phyloP scores from a whole-genome alignment of 805 yeast species.

The Yarrowia sp. region DNA sequence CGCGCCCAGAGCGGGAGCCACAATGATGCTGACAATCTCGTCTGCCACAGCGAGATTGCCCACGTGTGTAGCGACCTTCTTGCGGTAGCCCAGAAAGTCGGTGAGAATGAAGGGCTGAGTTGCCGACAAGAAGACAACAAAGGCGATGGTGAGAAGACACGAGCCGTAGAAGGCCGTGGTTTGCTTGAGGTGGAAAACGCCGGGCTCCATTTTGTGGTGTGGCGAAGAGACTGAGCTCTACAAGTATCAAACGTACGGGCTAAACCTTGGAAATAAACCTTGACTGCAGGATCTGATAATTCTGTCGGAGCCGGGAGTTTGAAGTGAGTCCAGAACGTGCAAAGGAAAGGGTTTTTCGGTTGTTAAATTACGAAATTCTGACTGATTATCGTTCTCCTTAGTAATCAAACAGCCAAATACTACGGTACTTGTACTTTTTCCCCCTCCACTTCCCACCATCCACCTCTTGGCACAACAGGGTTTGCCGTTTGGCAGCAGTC shows the following conservation, averaged over 20 bases:
- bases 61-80: conserved; percentile 44
- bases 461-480: conserved; percentile 22
- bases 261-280: not conserved
- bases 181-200: conserved; percentile 18
- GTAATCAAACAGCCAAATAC: too few relatives aligned
- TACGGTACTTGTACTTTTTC: too few relatives aligned
- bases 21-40: conserved; percentile 52
- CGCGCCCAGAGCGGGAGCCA: conserved; percentile 64
- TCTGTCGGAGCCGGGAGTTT: too few relatives aligned
- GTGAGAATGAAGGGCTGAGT: conserved; percentile 48
- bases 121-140: conserved; percentile 45
- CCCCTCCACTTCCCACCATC: too few relatives aligned
- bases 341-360: not conserved
- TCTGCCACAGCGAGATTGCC: conserved; percentile 56
- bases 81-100: conserved; percentile 39
- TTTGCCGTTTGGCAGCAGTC: conserved; percentile 16
- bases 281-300: conserved; percentile 24
- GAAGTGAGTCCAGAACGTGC: not conserved
- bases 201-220: conserved; percentile 11
- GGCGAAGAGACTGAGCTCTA: too few relatives aligned
- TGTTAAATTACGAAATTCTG: too few relatives aligned
- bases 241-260: not conserved
- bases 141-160: conserved; percentile 44
- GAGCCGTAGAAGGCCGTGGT: conserved; percentile 21
- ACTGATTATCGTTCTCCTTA: too few relatives aligned